Conservation (phyloP, 129 eudicot genomes). For the Centella asiatica region DNA sequence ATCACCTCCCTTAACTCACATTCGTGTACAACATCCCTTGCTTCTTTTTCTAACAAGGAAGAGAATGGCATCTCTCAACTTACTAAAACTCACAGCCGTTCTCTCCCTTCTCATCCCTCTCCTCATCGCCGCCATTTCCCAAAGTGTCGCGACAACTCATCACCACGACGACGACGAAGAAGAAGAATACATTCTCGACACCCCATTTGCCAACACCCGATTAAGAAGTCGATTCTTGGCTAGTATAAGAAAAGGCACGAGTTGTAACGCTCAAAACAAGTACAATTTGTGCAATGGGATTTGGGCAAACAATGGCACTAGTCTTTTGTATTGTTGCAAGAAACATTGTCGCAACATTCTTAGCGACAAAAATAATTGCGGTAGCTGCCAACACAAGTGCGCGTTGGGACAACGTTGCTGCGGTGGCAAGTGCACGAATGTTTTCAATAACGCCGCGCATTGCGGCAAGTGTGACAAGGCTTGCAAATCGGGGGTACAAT, state of each 20-base stretch:
- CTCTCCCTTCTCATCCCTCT: slow-evolving; percentile 16
- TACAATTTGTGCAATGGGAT: slow-evolving; percentile 23
- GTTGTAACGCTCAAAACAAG: slow-evolving; percentile 15
- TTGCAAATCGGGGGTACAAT: neutral
- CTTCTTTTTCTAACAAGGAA: neutral
- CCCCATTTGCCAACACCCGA: slow-evolving; percentile 5
- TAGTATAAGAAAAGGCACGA: slow-evolving; percentile 20
- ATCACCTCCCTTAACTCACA: neutral
- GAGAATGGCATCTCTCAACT: slow-evolving; percentile 9
- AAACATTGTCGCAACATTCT: slow-evolving; percentile 13
- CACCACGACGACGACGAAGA: slow-evolving; percentile 14
- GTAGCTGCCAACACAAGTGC: slow-evolving; percentile 3
- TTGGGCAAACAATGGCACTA: slow-evolving; percentile 19
- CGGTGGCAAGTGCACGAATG: neutral
- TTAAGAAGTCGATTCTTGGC: slow-evolving; percentile 31
- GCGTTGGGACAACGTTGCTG: neutral
- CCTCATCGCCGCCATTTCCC: slow-evolving; percentile 1
- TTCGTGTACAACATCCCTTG: neutral
- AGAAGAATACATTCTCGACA: slow-evolving; percentile 24
- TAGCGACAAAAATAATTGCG: slow-evolving; percentile 10
- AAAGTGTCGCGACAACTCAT: neutral
- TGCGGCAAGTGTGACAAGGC: slow-evolving; percentile 13
- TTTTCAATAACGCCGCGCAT: neutral
- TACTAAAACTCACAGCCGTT: slow-evolving; percentile 18
- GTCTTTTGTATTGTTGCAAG: slow-evolving; percentile 24